Base-by-base conservation (phyloP, 495 filamentous ascomycete genomes). In the Aspergillus wentii region DNA sequence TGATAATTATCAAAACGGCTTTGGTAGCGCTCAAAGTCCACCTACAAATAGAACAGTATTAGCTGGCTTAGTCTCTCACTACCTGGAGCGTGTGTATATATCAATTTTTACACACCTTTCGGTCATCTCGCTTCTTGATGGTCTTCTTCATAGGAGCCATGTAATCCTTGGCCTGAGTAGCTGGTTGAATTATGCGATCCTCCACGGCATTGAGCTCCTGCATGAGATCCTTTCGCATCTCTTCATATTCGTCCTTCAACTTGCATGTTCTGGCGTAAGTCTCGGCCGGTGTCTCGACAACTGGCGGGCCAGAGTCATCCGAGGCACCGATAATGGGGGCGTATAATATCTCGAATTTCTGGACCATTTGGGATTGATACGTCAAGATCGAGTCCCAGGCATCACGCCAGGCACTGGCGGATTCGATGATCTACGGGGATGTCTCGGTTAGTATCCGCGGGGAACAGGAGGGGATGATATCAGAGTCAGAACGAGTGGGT, bases 91-190 rank as follows among this genome's bases (percentile, higher is more conserved):
- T n/a, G n/a, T n/a, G n/a, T n/a, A n/a, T n/a, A n/a, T n/a, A n/a
- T n/a, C n/a, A n/a, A n/a, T n/a, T n/a, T n/a, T n/a, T n/a, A 37
- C 56, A n/a, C 34, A 77, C 77, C 69, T 94, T 85, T 62, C 82
- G 88, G 49, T 94, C 84, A 50, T 94, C 87, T 27, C 91, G 72
- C 54, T 87, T 91, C 67, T 95, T 95, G 57, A 97, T 91, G 2
- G 83, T 83, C 62, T 91, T 95, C 53, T 88, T 84, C 56, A 95
- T 70, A 0, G 86, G 84, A 39, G 76, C 71, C 40, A 95, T 68
- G 28, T 57, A 78, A 33, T 84, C 79, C 52, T 82, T 83, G 2
- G 85, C 87, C 34, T 84, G 74, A 14, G 69, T 71, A 3, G 86
- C 83, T 1, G 90, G 88, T 43, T 71, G 71, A 26, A 94, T 72